Evolutionary conservation across 345 rosid genomes (phyloP), one percentile per base, ranked within the genome.

Genomic region (Populus ilicifolia): DNA sequence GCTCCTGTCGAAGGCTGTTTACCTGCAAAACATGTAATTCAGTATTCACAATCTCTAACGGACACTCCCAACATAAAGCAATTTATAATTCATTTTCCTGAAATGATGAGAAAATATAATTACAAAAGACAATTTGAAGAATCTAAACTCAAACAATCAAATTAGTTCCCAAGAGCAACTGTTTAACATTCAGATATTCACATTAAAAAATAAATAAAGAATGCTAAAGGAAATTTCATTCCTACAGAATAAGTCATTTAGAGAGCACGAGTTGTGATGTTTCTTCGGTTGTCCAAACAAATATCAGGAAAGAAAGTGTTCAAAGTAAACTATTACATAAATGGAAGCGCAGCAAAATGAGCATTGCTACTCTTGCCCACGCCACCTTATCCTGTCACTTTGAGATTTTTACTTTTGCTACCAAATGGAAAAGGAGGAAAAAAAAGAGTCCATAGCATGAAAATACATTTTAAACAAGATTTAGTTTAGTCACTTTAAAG

Each of bases 1-100:
- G 86, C 82, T 96, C 94, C 85, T 88, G 81, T 72, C 93, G 88
- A 33, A 94, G 83, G 78, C 85, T 91, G 79, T 85, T 82, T 70
- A 96, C 97, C 99, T 96, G 83, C 33, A 81, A 43, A 83, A 36
- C 64, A 59, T 59, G 75, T 39, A 16, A 71, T 56, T 6, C 25
- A 59, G 29, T 9, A 59, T 12, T 76, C 65, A 74, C 35, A 76
- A 18, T 48, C 69, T 75, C 75, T 35, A 70, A 71, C 62, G 66
- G 25, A 77, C 73, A 48, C 21, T 41, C 70, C 44, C 44, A 69
- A 35, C 36, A 69, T 29, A 36, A 43, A 59, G 50, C 21, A 79
- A 11, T 13, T 9, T 25, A 29, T 27, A 36, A 54, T 56, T 41
- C 25, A 39, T 7, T 52, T 66, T 46, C 56, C 41, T 21, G 23